Evolutionary conservation across 805 yeast species (phyloP).

Genomic region (Wickerhamomyces strasburgensis): DNA sequence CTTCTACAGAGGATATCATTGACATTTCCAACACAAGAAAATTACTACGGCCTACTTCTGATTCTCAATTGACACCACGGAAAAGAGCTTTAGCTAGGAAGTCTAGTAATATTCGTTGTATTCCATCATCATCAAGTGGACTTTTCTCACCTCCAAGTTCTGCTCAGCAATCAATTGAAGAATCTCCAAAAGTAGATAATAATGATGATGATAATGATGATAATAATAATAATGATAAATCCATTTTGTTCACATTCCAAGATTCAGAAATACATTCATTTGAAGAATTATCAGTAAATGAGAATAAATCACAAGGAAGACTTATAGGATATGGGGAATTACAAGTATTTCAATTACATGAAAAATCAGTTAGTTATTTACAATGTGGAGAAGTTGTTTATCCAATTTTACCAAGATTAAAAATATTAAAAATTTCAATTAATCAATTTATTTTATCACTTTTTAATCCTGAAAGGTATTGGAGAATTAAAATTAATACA

Average conservation of each 20-base stretch:
- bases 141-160: conserved; percentile 4
- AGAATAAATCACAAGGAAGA: conserved; percentile 32
- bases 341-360: conserved; percentile 54
- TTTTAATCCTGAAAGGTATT: conserved; percentile 70
- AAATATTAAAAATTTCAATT: conserved; percentile 45
- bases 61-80: conserved; percentile 18
- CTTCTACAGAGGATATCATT: conserved; percentile 9
- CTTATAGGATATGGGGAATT: conserved; percentile 57
- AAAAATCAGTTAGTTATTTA: conserved; percentile 53
- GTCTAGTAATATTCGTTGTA: conserved; percentile 1
- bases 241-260: conserved; percentile 15
- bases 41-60: conserved; percentile 19
- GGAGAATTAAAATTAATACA: conserved; percentile 45
- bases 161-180: conserved; percentile 1
- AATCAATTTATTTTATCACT: conserved; percentile 57
- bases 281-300: conserved; percentile 17
- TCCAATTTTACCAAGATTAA: conserved; percentile 64
- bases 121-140: neutral
- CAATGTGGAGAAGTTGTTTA: conserved; percentile 65
- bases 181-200: neutral
- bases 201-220: neutral
- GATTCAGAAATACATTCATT: conserved; percentile 23
- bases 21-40: conserved; percentile 22
- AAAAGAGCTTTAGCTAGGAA: conserved; percentile 21
- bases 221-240: conserved; percentile 14